Base-by-base conservation (phyloP, 768 basidiomycete genomes). In the Mrakia frigida region DNA sequence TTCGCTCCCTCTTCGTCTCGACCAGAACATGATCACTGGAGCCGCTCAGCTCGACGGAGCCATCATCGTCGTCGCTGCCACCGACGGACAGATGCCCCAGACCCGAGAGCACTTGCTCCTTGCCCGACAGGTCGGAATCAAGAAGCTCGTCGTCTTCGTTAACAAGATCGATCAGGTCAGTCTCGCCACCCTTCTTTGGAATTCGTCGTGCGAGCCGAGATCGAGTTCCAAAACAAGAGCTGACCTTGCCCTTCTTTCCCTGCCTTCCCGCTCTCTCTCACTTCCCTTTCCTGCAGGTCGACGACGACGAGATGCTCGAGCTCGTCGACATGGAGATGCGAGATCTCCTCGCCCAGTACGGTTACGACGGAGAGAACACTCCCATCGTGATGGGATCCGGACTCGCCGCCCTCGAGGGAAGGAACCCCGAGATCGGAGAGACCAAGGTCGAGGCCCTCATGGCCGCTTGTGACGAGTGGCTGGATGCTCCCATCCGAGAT, bases 261-360 rank as follows among this genome's bases (percentile, higher is more conserved):
- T 18, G 9, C 43, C 43, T 18, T 18, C 43, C 43, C 43, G n/a
- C n/a, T n/a, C n/a, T 46, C 43, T 46, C 53, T n/a, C 18, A 9
- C 25, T 5, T 56, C 56, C 28, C 1, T 28, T 28, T 14, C n/a
- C n/a, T 25, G 25, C 70, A 71, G 70, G 92, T 98, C 77, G 89
- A 91, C 78, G 97, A 99, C 87, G 89, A 91, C 7, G 97, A 99
- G 87, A 98, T 99, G 94, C 86, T 98, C 75, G 94, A 97, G 86
- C 91, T 99, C 77, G 97, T 99, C 78, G 97, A 99, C 81, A 98
- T 99, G 95, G 97, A 99, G 88, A 99, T 99, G 90, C 90, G 97
- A 77, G 97, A 99, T 82, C 87, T 99, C 16, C 88, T 99, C 33
- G 85, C 89, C 5, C 89, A 89, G 21, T 98, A 98, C 86, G 92